phyloP scores from a whole-genome alignment of 2,329 filamentous ascomycete species.

The Arthroderma sp. region DNA sequence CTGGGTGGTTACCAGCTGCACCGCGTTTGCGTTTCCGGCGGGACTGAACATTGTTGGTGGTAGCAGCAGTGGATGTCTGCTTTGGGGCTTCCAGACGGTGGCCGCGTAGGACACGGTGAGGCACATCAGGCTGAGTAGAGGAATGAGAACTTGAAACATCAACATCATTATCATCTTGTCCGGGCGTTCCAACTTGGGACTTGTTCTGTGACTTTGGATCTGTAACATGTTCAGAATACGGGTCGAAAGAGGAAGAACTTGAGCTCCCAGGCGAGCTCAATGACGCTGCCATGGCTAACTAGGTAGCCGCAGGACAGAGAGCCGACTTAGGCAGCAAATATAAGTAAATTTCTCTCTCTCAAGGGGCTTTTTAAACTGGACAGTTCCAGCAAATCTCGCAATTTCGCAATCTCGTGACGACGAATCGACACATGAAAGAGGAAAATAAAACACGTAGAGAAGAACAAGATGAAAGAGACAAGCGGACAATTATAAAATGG shows the following conservation, averaged over 20 bases:
- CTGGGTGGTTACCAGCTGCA: neutral
- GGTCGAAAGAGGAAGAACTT: conserved; percentile 16
- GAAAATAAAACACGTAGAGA: conserved; percentile 3
- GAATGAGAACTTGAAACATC: neutral
- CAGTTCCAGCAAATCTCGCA: neutral
- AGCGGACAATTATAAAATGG: conserved; percentile 5
- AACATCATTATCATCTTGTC: neutral
- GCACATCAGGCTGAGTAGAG: neutral
- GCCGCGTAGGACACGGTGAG: neutral
- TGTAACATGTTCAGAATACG: conserved; percentile 12
- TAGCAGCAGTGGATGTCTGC: neutral
- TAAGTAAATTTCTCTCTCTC: neutral
- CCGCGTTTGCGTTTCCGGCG: conserved; percentile 6
- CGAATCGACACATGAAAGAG: conserved; percentile 4
- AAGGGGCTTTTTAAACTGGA: neutral
- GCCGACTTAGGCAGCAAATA: neutral
- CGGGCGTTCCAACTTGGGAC: neutral
- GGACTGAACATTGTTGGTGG: neutral
- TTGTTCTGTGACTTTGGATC: conserved; percentile 5
- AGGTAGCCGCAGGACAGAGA: conserved; percentile 6
- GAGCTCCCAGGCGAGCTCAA: conserved; percentile 11
- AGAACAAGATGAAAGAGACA: conserved; percentile 4
- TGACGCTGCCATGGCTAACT: conserved; percentile 12
- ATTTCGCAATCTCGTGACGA: neutral
- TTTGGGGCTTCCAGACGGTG: neutral